Base-by-base conservation (phyloP, 2,329 filamentous ascomycete species). In the Venturia asperata region DNA sequence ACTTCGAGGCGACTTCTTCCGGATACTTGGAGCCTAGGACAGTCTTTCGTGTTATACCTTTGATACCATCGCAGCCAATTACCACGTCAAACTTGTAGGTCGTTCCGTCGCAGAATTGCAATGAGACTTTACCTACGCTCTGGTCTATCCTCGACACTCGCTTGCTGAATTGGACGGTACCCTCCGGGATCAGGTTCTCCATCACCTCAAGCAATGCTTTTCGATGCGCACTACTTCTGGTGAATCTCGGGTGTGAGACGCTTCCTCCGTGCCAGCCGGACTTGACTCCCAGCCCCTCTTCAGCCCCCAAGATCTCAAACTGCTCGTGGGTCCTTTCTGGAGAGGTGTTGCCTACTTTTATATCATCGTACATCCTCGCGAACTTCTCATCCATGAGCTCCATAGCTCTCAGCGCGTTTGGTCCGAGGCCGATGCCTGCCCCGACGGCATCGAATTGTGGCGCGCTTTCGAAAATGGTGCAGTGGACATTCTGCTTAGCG, bases 61-160 rank as follows among this genome's bases (percentile, higher is more conserved):
- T 80, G 68, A 82, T 78, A 1, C 80, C 80, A 67, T 82, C 80
- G 64, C 77, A 78, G 4, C 80, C 79, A 62, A 82, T 74, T 0
- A 80, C 75, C 62, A 76, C 72, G 67, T 77, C 76, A 19, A 79
- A 75, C 58, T 77, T 72, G 2, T 75, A 76, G 1, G 71, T 72
- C 9, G 72, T 73, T 0, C 79, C 79, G 66, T 82, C 80, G 17
- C 73, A 69, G 64, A 82, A 82, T 21, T 70, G 70, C 43, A 82
- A 69, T 3, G 72, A 67, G 70, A 79, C 64, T 11, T 66, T 67
- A 21, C 71, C 39, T 2, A 63, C 66, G 17, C 66, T 58, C 24
- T 56, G 47, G 6, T 58, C 52, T 24, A 64, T 42, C 45, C 41
- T 37, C 21, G 41, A 37, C 37, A 64, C 47, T 47, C 47, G 47